Conservation (phyloP, 2,329 filamentous ascomycete species). For the Scedosporium minutisporum region DNA sequence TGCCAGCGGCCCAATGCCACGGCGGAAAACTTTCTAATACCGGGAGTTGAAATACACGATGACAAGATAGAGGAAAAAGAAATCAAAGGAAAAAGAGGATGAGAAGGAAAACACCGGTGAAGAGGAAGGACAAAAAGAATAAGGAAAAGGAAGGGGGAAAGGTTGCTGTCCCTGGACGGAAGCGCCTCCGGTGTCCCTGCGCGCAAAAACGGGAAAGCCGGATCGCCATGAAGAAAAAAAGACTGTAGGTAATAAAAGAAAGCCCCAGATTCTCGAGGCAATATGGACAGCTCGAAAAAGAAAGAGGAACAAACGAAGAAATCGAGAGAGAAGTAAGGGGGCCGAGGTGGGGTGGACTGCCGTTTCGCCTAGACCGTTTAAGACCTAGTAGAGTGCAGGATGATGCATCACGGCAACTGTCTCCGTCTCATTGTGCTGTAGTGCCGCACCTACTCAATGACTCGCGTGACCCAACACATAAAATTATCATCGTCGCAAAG, state of each 20-base stretch:
- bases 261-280: not conserved
- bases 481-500: constrained; percentile 17
- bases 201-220: not conserved
- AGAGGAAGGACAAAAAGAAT: not conserved
- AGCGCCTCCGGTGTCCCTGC: too few relatives aligned
- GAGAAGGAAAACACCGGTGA: not conserved
- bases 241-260: too few relatives aligned
- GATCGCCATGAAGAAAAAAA: not conserved
- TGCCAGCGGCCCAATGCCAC: too few relatives aligned
- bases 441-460: constrained; percentile 6
- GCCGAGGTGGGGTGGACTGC: not conserved
- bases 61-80: not conserved
- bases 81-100: not conserved
- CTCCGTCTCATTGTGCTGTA: not conserved
- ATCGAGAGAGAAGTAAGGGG: not conserved
- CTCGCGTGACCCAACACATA: constrained; percentile 19
- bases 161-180: not conserved
- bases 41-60: not conserved
- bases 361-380: not conserved
- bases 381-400: too few relatives aligned
- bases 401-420: too few relatives aligned
- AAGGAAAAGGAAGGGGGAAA: not conserved
- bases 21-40: too few relatives aligned
- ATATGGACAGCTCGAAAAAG: not conserved
- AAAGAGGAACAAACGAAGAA: not conserved